Evolutionary conservation across 345 rosid species (phyloP).

Genomic region (Mercurialis annua): DNA sequence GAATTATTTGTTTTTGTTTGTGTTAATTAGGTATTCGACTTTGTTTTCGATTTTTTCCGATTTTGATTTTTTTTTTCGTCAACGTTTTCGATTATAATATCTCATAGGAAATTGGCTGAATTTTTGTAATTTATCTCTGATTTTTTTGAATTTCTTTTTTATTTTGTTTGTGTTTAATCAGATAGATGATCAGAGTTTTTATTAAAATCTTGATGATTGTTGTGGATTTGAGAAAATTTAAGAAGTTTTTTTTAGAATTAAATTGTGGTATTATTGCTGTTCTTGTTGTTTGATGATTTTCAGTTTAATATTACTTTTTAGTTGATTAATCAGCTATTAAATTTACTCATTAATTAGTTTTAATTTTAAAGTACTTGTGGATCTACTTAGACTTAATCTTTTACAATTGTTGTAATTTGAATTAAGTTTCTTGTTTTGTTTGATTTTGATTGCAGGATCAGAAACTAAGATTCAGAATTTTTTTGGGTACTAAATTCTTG

Average conservation of each 20-base stretch:
- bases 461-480: constrained; percentile 4
- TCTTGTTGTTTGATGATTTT: background rate
- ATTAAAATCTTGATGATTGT: no score
- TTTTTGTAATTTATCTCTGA: no score
- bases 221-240: no score
- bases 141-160: no score
- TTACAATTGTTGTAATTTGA: background rate
- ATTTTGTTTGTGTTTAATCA: no score
- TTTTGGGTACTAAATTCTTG: constrained; percentile 2
- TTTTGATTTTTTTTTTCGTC: background rate
- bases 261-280: background rate
- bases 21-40: constrained; percentile 7
- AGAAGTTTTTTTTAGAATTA: background rate
- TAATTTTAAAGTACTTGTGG: no score
- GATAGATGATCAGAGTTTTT: background rate
- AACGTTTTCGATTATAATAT: background rate
- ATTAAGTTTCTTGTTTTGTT: background rate
- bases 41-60: background rate
- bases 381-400: background rate
- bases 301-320: background rate
- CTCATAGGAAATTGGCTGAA: constrained; percentile 10
- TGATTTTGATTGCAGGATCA: background rate
- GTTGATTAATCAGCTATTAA: background rate
- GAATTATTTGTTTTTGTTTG: background rate
- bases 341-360: background rate